Evolutionary conservation across 306 rosid species (phyloP).

Genomic region (Pterocarpus santalinus): DNA sequence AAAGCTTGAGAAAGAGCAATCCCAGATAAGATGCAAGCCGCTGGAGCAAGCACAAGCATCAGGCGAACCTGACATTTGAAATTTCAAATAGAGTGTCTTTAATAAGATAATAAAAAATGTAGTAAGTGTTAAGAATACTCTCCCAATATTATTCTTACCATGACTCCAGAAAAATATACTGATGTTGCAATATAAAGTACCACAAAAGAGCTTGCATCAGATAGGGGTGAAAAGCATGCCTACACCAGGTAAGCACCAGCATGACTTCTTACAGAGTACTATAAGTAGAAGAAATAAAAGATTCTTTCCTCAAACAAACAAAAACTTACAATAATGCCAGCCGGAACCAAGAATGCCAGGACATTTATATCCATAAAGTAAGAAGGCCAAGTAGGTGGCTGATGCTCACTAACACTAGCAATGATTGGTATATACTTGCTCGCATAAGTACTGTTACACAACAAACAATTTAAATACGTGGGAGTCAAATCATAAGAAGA

Average conservation of each 20-base stretch:
- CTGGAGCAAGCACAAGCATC: conserved; percentile 99
- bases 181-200: conserved; percentile 87
- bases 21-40: conserved; percentile 98
- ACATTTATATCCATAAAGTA: conserved; percentile 99
- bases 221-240: conserved; percentile 95
- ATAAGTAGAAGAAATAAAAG: conserved; percentile 27
- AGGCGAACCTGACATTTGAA: conserved; percentile 84
- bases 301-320: neutral
- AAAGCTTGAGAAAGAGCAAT: conserved; percentile 98
- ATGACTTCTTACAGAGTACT: conserved; percentile 27
- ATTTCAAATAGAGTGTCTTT: conserved; percentile 31
- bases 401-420: conserved; percentile 99
- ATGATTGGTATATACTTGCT: conserved; percentile 99
- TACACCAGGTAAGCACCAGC: conserved; percentile 54
- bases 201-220: conserved; percentile 97
- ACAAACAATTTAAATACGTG: conserved; percentile 34
- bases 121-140: conserved; percentile 30
- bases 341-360: conserved; percentile 98
- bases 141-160: conserved; percentile 70
- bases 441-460: conserved; percentile 88
- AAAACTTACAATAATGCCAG: conserved; percentile 88
- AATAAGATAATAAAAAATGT: conserved; percentile 29
- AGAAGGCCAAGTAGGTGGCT: conserved; percentile 99
- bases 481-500: conserved; percentile 27
- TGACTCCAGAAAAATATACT: conserved; percentile 97